Base-by-base conservation (phyloP, 192 early-diverging fungal species). In the Coemansia sp. region DNA sequence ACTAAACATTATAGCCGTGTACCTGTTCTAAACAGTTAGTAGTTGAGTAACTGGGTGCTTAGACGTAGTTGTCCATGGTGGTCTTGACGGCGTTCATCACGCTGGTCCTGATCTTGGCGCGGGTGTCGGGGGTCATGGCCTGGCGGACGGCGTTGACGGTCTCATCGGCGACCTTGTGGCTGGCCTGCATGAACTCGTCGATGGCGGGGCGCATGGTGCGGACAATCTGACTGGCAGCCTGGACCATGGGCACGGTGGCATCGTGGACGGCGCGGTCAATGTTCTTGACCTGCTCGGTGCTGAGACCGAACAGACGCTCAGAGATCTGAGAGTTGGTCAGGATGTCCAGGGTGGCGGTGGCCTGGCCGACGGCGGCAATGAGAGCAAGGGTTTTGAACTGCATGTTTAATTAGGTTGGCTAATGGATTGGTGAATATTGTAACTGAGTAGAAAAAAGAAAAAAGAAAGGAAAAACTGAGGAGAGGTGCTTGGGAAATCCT, bases 31-130 rank as follows among this genome's bases (percentile, higher is more conserved):
- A 38, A 11, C 32, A 58, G 35, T 37, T 37, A 58, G 35, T 37
- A 38, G 10, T 14, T 22, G 17, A 2, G 31, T 35, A 58, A 31
- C 51, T 53, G 51, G 29, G 22, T 12, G 22, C n/a, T 71, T 77
- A 82, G 71, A 74, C 68, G 65, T 73, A 70, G 74, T 58, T 73
- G 80, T 82, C 80, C 60, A 77, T 65, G 70, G 80, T 82, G 65
- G 80, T 82, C 80, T 82, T 82, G 80, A 77, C 80, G 29, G 64
- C 80, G 74, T 82, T 82, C 74, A 82, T 77, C 24, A 82, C 40
- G 67, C 74, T 60, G 59, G 74, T 82, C 64, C 80, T 76, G 71
- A 82, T 74, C 79, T 82, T 82, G 79, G 79, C 74, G 43, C 79
- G 79, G n/a, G 67, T 31, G n/a, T 82, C 79, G 62, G 79, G 79